phyloP scores from a whole-genome alignment of 441 rosid genomes.

The Erysimum cheiri region DNA sequence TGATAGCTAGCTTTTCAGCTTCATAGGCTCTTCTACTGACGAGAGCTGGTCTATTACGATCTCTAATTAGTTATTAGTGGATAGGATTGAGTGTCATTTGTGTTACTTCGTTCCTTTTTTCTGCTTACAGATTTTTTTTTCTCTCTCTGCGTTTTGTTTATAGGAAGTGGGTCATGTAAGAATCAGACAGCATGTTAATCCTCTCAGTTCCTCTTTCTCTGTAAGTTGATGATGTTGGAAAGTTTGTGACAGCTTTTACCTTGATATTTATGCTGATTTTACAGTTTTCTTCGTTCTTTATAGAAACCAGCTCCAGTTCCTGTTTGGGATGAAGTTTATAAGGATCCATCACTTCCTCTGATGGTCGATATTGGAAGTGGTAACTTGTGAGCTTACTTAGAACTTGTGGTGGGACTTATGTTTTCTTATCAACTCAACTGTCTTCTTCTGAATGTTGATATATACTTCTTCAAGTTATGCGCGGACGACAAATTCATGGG shows the following conservation, averaged over 20 bases:
- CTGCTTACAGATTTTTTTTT: background rate
- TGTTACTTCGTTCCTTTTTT: constrained; percentile 4
- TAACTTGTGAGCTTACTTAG: constrained; percentile 51
- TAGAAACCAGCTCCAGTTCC: constrained; percentile 74
- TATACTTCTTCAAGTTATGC: background rate
- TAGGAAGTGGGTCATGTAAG: constrained; percentile 83
- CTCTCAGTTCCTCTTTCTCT: constrained; percentile 79
- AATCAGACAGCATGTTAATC: constrained; percentile 95
- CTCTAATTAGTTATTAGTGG: background rate
- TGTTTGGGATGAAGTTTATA: constrained; percentile 72
- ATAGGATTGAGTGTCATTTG: constrained; percentile 3
- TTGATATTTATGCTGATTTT: background rate
- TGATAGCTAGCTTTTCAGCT: background rate
- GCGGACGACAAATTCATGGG: background rate
- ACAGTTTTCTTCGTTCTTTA: constrained; percentile 12
- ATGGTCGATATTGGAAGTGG: constrained; percentile 98
- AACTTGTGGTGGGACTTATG: constrained; percentile 8
- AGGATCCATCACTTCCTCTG: constrained; percentile 81
- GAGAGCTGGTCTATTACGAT: constrained; percentile 9
- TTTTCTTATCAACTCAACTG: constrained; percentile 1
- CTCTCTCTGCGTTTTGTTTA: constrained; percentile 19
- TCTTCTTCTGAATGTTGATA: background rate
- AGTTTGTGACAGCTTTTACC: constrained; percentile 10
- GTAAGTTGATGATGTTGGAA: constrained; percentile 51
- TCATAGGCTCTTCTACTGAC: constrained; percentile 1